Evolutionary conservation across 202 grass and related monocot species (phyloP), one percentile per base, ranked within the genome.

Genomic region (Brachypodium distachyon): DNA sequence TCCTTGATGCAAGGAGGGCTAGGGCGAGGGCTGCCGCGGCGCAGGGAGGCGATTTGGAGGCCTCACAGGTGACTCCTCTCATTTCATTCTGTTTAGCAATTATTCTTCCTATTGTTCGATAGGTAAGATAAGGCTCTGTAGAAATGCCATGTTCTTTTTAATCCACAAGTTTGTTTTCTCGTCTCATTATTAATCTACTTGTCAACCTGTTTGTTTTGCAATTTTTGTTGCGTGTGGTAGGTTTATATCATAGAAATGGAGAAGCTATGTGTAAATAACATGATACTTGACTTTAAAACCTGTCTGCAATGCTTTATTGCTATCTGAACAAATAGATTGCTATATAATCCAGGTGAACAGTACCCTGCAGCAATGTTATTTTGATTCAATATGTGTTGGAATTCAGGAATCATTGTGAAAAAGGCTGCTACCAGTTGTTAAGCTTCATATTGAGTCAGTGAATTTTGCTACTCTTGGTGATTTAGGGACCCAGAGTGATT

Each of bases 401-500:
- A 77, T 18, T 21, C 19, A 26, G 9, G 37, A 55, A 62, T 52
- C 7, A 32, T 31, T 58, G 3, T 34, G 14, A 23, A 33, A 11
- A 17, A 34, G 61, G 48, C 4, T 38, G 63, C 19, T 36, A 34
- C 17, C 2, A 68, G 26, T 21, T 61, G n/a, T 43, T 74, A 28
- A 69, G 46, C 34, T 42, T 76, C 17, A 16, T 6, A 33, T 12
- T 16, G 26, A 61, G 17, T 70, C 23, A 32, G 9, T 70, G 38
- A 71, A 38, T 11, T 70, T 48, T 75, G 59, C 68, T 8, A 72
- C 17, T 70, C 54, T 81, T 71, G 17, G 14, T 73, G 56, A 19
- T 61, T 67, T 65, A 95, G 95, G 91, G 95, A 63, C 95, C 95
- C 68, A 69, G 91, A 75, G 95, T 98, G 77, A 95, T 98, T 80